Conservation (phyloP, 352 stramenopile species). For the Pseudoperonospora humuli region DNA sequence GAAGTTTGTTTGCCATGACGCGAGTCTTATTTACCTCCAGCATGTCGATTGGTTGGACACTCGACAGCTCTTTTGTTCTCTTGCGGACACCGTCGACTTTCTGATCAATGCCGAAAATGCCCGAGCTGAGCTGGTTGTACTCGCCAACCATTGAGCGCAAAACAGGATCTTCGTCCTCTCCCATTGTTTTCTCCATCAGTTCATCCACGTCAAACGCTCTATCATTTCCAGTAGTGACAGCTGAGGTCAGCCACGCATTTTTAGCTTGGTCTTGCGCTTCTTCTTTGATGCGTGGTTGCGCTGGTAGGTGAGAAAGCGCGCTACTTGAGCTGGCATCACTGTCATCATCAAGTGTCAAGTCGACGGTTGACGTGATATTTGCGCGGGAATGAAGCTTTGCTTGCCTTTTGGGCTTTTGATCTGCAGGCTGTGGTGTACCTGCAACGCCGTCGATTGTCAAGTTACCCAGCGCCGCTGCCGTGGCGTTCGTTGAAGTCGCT, state of each 20-base stretch:
- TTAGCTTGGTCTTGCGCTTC: conserved; percentile 25
- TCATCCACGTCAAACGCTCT: conserved; percentile 21
- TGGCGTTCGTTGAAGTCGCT: conserved; percentile 6
- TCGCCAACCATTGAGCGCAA: conserved; percentile 42
- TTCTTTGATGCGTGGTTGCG: conserved; percentile 17
- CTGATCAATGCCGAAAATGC: conserved; percentile 42
- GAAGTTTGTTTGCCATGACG: conserved; percentile 9
- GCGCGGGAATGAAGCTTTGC: conserved; percentile 7
- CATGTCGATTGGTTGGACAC: conserved; percentile 26
- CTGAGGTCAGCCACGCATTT: conserved; percentile 22
- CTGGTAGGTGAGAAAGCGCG: neutral
- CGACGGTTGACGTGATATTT: conserved; percentile 20
- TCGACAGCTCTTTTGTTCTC: conserved; percentile 33
- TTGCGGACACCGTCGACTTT: conserved; percentile 20
- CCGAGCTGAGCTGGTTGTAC: conserved; percentile 46
- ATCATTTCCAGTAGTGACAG: conserved; percentile 10
- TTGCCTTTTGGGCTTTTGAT: conserved; percentile 3
- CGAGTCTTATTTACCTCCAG: conserved; percentile 19
- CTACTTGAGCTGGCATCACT: conserved; percentile 12
- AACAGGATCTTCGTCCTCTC: conserved; percentile 44
- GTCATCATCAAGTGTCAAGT: conserved; percentile 33
- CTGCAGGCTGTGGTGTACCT: neutral
- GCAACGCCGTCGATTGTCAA: conserved; percentile 16
- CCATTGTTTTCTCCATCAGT: conserved; percentile 27
- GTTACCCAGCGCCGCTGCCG: conserved; percentile 15